These are phyloP conservation scores for Candida alai DNA, from an alignment of 805 yeast genomes.

Conservation along the genomic window DNA sequence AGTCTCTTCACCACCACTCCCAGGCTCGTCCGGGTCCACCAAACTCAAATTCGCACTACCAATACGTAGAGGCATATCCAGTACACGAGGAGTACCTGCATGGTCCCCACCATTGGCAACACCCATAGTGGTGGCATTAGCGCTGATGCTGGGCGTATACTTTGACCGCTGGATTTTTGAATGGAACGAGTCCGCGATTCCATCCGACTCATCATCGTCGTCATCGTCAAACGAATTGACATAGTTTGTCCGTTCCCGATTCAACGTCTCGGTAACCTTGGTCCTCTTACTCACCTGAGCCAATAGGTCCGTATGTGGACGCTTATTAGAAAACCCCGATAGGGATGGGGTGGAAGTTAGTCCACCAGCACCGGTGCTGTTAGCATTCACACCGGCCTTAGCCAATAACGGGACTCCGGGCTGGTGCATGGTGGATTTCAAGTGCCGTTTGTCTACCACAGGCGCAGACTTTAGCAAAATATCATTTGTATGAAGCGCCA, in stretches of 20 bases:
- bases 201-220: not conserved
- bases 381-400: too few species aligned
- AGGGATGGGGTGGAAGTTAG: too few species aligned
- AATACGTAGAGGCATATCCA: too few species aligned
- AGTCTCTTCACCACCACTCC: conserved; percentile 1
- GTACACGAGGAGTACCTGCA: not conserved
- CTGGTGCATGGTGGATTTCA: too few species aligned
- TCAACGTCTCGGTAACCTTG: conserved; percentile 7
- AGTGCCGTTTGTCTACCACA: too few species aligned
- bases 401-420: too few species aligned
- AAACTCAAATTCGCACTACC: too few species aligned
- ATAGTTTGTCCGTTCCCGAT: conserved; percentile 7
- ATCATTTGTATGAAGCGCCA: too few species aligned
- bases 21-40: not conserved
- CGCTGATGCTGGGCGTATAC: conserved; percentile 7
- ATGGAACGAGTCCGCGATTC: conserved; percentile 7
- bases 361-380: too few species aligned
- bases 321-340: not conserved
- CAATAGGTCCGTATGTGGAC: not conserved
- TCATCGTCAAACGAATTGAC: conserved; percentile 4
- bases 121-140: not conserved
- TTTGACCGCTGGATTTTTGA: conserved; percentile 5
- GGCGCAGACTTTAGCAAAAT: too few species aligned
- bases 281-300: conserved; percentile 7
- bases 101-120: not conserved